Conservation (phyloP, 106 monocot species). For the Xerophyta viscosa region DNA sequence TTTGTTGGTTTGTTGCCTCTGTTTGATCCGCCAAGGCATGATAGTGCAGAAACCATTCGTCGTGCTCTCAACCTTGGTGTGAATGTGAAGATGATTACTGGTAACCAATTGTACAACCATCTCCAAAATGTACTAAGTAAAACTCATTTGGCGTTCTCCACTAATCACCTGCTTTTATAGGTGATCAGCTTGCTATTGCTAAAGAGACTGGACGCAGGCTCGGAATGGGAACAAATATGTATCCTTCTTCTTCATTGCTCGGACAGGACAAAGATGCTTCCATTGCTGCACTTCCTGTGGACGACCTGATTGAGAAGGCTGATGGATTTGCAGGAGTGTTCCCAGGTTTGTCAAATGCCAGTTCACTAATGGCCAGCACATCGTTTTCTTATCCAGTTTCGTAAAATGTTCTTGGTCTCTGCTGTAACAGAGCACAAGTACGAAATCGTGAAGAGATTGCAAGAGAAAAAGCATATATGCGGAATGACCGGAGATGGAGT, state of each 20-base stretch:
- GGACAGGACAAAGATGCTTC: constrained; percentile 45
- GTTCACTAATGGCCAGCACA: too few species aligned
- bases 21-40: constrained; percentile 97
- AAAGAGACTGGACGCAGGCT: constrained; percentile 54
- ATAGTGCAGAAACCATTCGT: constrained; percentile 96
- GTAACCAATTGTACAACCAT: constrained; percentile 14
- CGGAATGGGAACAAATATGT: constrained; percentile 60
- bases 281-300: constrained; percentile 35
- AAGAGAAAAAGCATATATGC: constrained; percentile 90
- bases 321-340: constrained; percentile 60
- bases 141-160: too few species aligned
- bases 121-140: too few species aligned
- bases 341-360: constrained; percentile 14
- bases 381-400: background rate
- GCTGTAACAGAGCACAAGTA: constrained; percentile 80
- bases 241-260: constrained; percentile 49
- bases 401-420: background rate
- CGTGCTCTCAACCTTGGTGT: constrained; percentile 93
- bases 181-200: constrained; percentile 53
- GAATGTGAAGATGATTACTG: constrained; percentile 99
- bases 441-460: constrained; percentile 94
- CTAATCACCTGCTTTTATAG: constrained; percentile 12
- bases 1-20: constrained; percentile 86
- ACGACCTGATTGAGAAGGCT: constrained; percentile 55
- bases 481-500: constrained; percentile 99